Conservation (phyloP, 139 green algal genomes). For the Coelastrella sp. region DNA sequence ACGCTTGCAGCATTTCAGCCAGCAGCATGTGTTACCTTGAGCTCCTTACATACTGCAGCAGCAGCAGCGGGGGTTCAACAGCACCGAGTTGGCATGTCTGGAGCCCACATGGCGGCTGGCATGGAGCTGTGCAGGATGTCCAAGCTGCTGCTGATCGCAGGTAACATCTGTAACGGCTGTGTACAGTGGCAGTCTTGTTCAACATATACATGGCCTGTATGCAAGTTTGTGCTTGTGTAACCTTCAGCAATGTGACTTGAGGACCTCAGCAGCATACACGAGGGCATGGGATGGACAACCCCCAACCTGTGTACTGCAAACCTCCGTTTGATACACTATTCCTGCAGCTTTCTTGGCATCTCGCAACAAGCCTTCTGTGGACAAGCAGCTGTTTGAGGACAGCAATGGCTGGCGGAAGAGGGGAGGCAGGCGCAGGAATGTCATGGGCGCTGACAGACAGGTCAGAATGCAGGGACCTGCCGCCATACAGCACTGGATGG, state of each 20-base stretch:
- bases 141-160: conserved; percentile 42
- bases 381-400: conserved; percentile 44
- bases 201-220: too few species aligned
- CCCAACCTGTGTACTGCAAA: too few species aligned
- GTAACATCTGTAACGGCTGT: conserved; percentile 7
- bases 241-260: too few species aligned
- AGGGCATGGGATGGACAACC: too few species aligned
- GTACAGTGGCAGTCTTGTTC: too few species aligned
- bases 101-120: neutral
- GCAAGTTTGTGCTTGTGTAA: too few species aligned
- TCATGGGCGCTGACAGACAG: conserved; percentile 27
- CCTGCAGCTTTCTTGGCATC: conserved; percentile 39
- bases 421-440: neutral
- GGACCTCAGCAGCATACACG: too few species aligned
- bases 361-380: conserved; percentile 38
- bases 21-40: neutral
- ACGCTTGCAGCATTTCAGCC: conserved; percentile 2
- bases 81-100: too few species aligned
- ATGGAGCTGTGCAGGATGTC: conserved; percentile 39
- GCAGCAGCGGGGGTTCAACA: neutral
- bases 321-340: neutral
- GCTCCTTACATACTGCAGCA: neutral
- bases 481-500: too few species aligned
- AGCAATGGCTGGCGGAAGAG: neutral
- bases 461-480: too few species aligned